A percentile compares a stretch with the other conserved stretches of the same genome.
phyloP scores from a whole-genome alignment of 2,329 filamentous ascomycete species.

The Clarireedia hainanense region DNA sequence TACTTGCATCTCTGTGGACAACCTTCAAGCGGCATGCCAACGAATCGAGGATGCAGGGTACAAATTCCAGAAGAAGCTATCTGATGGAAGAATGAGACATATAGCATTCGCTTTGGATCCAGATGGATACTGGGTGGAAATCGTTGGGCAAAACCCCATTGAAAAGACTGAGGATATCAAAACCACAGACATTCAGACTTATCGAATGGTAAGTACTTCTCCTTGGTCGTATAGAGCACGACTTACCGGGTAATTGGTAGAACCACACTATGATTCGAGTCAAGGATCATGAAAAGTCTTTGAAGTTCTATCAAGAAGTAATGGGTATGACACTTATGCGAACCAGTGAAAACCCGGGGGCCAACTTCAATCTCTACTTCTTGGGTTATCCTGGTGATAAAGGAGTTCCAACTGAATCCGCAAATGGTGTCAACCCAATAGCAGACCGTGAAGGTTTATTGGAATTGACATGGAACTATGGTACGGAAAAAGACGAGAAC shows the following conservation, averaged over 20 bases:
- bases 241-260: conserved; percentile 31
- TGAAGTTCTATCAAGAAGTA: conserved; percentile 76
- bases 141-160: conserved; percentile 64
- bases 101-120: conserved; percentile 90
- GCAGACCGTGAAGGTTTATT: conserved; percentile 73
- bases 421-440: conserved; percentile 48
- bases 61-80: conserved; percentile 89
- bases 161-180: conserved; percentile 66
- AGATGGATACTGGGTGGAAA: conserved; percentile 78
- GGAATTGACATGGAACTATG: conserved; percentile 81
- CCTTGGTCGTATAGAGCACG: no score
- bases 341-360: conserved; percentile 60
- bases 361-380: conserved; percentile 87
- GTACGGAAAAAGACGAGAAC: conserved; percentile 74
- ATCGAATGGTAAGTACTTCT: conserved; percentile 51
- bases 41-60: conserved; percentile 86
- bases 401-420: conserved; percentile 43
- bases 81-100: conserved; percentile 76
- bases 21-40: conserved; percentile 83
- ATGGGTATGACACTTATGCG: conserved; percentile 82
- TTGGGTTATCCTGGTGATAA: conserved; percentile 64
- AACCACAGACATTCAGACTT: conserved; percentile 65
- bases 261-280: conserved; percentile 95
- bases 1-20: conserved; percentile 73
- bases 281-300: conserved; percentile 67